phyloP scores from a whole-genome alignment of 352 stramenopile species.

The Phytophthora hibernalis region DNA sequence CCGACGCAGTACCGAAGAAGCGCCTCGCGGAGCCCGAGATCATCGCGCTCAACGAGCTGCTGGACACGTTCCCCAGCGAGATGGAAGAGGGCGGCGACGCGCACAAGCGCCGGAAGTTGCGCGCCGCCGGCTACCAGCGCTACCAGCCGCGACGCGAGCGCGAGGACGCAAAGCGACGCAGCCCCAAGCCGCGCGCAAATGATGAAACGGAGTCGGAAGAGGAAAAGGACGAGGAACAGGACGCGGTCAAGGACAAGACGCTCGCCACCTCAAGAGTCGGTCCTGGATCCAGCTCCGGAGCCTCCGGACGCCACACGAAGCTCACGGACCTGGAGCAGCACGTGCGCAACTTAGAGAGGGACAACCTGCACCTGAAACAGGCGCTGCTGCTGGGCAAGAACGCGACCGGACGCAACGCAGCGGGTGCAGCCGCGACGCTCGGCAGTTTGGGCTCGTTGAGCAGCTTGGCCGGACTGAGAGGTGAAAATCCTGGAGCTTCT shows the following conservation, averaged over 20 bases:
- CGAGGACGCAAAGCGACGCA: too few species aligned
- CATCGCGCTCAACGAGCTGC: constrained; percentile 68
- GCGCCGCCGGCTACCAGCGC: background rate
- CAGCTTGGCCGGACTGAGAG: constrained; percentile 20
- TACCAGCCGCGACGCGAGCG: constrained; percentile 2
- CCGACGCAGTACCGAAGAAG: constrained; percentile 20
- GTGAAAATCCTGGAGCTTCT: background rate
- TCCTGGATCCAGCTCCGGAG: constrained; percentile 1
- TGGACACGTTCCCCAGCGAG: constrained; percentile 65
- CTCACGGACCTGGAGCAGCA: constrained; percentile 78
- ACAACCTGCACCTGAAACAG: constrained; percentile 84
- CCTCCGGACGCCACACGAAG: constrained; percentile 50
- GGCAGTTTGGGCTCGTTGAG: constrained; percentile 20
- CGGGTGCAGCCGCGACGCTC: constrained; percentile 31
- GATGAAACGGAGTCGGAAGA: constrained; percentile 26
- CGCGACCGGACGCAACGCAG: constrained; percentile 19
- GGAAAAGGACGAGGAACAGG: constrained; percentile 7
- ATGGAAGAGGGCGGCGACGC: constrained; percentile 50
- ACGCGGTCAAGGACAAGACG: constrained; percentile 5
- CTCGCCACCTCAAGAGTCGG: background rate
- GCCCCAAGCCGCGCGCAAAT: background rate
- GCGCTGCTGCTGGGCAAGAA: constrained; percentile 75
- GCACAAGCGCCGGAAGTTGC: constrained; percentile 21
- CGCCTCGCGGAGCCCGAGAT: constrained; percentile 61
- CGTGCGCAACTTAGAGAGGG: constrained; percentile 70